Conservation (phyloP, 2,329 filamentous ascomycete genomes). For the Emericellopsis atlantica region DNA sequence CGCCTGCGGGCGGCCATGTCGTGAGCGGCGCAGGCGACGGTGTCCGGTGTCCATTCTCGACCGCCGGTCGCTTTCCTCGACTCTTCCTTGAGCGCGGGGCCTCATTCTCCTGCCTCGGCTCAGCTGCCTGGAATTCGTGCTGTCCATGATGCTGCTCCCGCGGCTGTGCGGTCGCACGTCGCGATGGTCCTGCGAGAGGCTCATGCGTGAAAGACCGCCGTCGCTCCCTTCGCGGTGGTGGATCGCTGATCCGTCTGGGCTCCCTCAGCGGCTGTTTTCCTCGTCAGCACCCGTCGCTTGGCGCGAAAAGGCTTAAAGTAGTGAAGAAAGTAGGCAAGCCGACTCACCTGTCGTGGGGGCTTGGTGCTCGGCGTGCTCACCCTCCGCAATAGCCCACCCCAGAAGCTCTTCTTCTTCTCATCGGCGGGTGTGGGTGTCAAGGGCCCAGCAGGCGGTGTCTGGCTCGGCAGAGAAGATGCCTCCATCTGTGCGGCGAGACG, state of each 20-base stretch:
- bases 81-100: neutral
- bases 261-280: no score
- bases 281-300: no score
- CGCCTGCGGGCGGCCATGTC: constrained; percentile 44
- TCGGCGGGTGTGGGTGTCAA: neutral
- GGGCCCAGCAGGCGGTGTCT: neutral
- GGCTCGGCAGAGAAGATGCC: neutral
- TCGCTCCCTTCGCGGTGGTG: no score
- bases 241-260: no score
- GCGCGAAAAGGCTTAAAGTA: no score
- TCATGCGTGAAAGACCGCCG: no score
- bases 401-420: constrained; percentile 31
- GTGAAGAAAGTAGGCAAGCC: no score
- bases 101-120: constrained; percentile 3
- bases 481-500: no score
- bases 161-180: no score
- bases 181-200: no score
- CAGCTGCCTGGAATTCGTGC: neutral
- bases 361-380: constrained; percentile 8
- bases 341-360: neutral
- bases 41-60: constrained; percentile 1
- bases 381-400: constrained; percentile 34
- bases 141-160: neutral
- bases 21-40: constrained; percentile 21
- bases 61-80: constrained; percentile 2